These are phyloP conservation scores for Xylaria grammica DNA, from an alignment of 495 filamentous ascomycete genomes.

Conservation along the genomic window DNA sequence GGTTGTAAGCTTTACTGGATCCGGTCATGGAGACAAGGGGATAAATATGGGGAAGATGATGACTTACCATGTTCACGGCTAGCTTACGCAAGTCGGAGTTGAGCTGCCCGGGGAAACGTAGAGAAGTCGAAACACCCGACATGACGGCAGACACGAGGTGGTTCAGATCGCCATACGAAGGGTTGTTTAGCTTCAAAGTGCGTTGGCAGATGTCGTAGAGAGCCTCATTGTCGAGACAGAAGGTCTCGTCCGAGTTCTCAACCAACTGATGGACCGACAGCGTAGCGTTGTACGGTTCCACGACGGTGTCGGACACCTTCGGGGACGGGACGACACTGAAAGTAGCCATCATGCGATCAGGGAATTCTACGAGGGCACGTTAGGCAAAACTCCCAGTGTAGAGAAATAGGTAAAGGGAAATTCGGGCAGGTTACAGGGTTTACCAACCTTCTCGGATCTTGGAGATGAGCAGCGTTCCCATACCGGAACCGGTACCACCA, in stretches of 20 bases:
- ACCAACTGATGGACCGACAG: conserved; percentile 96
- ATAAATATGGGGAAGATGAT: background rate
- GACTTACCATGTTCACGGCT: conserved; percentile 90
- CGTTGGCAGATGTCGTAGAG: conserved; percentile 99
- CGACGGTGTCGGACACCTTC: conserved; percentile 92
- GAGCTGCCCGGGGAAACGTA: conserved; percentile 97
- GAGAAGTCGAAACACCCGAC: conserved; percentile 95
- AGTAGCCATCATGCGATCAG: conserved; percentile 99
- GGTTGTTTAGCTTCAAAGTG: conserved; percentile 93
- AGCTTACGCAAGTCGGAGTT: conserved; percentile 98
- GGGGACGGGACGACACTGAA: conserved; percentile 98
- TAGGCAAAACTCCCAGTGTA: background rate
- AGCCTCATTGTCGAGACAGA: conserved; percentile 99
- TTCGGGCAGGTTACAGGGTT: background rate
- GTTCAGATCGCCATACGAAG: conserved; percentile 96
- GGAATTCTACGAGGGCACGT: conserved; percentile 69
- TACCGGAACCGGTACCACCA: conserved; percentile 98
- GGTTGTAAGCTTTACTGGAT: background rate
- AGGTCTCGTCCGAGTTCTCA: conserved; percentile 99
- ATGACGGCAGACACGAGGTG: conserved; percentile 98
- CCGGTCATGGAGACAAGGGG: background rate
- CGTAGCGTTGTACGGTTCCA: conserved; percentile 98
- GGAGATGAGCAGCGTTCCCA: conserved; percentile 97
- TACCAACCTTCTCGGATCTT: conserved; percentile 81
- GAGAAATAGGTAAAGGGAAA: background rate